A percentile compares a stretch with the other conserved stretches of the same genome.
These are phyloP conservation scores for Penstemon davidsonii DNA, from an alignment of 257 asterid genomes.

Conservation along the genomic window DNA sequence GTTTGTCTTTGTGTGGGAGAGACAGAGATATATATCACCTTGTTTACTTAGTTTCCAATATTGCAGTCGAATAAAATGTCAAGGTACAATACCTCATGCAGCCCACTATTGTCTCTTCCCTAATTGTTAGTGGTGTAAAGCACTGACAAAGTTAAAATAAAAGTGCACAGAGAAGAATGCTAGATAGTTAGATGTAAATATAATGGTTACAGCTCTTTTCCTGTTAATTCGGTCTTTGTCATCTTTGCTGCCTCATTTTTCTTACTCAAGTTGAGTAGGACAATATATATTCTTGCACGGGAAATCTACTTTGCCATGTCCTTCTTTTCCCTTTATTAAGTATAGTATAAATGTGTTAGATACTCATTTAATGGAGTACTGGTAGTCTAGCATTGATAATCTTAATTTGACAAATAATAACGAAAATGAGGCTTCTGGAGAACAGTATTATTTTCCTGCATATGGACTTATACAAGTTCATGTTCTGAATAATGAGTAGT, in stretches of 20 bases:
- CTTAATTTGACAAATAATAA: too few species aligned
- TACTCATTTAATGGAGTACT: too few species aligned
- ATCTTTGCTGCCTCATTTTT: neutral
- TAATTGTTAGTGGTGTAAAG: neutral
- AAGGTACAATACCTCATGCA: neutral
- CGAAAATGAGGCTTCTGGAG: too few species aligned
- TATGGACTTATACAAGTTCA: neutral
- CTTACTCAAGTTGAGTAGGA: neutral
- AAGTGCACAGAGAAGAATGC: neutral
- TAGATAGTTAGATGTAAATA: neutral
- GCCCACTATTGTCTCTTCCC: neutral
- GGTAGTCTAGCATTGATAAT: too few species aligned
- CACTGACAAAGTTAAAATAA: neutral
- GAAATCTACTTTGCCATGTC: neutral
- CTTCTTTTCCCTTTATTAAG: too few species aligned
- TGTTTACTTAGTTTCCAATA: neutral
- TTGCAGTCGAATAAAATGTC: neutral
- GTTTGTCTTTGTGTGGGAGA: neutral
- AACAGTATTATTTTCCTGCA: too few species aligned
- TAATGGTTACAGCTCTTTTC: neutral
- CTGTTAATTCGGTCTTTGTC: neutral
- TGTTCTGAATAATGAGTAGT: neutral
- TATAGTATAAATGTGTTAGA: too few species aligned
- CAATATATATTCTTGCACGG: neutral
- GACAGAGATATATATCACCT: neutral